Percentiles rank a stretch among this genome's conserved stretches.
phyloP scores from a whole-genome alignment of 306 rosid genomes.

The Clitoria ternatea region DNA sequence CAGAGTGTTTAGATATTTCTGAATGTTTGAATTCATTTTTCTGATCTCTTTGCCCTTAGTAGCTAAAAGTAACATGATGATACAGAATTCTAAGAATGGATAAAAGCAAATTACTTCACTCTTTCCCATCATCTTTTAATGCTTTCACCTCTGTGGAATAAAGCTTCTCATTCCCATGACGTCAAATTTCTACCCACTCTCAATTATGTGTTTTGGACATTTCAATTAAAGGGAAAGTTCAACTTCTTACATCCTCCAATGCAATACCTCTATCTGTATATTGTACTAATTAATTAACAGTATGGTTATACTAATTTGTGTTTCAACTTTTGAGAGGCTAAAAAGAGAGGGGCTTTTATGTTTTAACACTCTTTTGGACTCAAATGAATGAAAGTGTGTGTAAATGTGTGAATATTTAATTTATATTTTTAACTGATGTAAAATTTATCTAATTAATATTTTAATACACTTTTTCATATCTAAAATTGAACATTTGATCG shows the following conservation, averaged over 20 bases:
- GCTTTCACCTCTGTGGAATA: slow-evolving; percentile 29
- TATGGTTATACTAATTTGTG: neutral
- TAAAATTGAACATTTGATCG: neutral
- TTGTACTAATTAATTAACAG: neutral
- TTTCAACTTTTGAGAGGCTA: neutral
- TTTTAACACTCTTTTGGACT: neutral
- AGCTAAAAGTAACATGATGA: slow-evolving; percentile 1
- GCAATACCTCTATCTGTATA: neutral
- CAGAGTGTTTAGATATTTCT: neutral
- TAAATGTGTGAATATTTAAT: no score
- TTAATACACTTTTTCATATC: no score
- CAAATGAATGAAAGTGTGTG: no score
- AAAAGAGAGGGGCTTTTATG: neutral
- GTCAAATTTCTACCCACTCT: slow-evolving; percentile 14
- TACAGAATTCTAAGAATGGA: slow-evolving; percentile 1
- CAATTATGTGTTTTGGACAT: slow-evolving; percentile 12
- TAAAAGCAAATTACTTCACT: neutral
- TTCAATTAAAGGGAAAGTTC: neutral
- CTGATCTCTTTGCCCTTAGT: slow-evolving; percentile 2
- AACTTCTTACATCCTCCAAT: neutral
- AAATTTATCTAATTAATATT: no score
- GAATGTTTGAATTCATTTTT: neutral
- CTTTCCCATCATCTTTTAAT: neutral
- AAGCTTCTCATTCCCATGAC: slow-evolving; percentile 12
- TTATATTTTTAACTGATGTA: no score